These are phyloP conservation scores for Phylloporus rhodoxanthus DNA, from an alignment of 768 basidiomycete genomes.

Conservation along the genomic window DNA sequence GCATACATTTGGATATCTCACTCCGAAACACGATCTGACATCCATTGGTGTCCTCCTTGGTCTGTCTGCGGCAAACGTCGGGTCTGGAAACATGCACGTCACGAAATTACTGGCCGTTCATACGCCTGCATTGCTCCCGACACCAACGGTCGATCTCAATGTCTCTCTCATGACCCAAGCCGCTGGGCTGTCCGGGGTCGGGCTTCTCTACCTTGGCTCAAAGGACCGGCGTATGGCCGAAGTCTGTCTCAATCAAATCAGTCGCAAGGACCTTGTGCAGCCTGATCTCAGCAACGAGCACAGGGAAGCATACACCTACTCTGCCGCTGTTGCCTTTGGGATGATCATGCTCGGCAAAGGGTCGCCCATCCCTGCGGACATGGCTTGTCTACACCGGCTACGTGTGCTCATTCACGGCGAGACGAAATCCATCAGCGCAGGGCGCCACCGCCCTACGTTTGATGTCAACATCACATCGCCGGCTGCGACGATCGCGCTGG, in stretches of 20 bases:
- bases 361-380: slow-evolving; percentile 68
- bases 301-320: slow-evolving; percentile 86
- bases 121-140: slow-evolving; percentile 86
- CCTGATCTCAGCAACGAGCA: slow-evolving; percentile 84
- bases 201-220: slow-evolving; percentile 84
- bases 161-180: slow-evolving; percentile 87
- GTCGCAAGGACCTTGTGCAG: slow-evolving; percentile 67
- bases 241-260: slow-evolving; percentile 80
- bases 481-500: slow-evolving; percentile 84
- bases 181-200: slow-evolving; percentile 81
- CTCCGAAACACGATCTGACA: slow-evolving; percentile 93
- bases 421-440: slow-evolving; percentile 35
- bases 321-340: slow-evolving; percentile 86
- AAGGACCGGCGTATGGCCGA: slow-evolving; percentile 90
- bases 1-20: slow-evolving; percentile 94
- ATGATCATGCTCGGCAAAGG: slow-evolving; percentile 96
- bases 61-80: slow-evolving; percentile 85
- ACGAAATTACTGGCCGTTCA: slow-evolving; percentile 90
- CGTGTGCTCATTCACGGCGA: slow-evolving; percentile 76
- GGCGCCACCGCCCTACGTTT: slow-evolving; percentile 45
- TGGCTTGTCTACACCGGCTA: slow-evolving; percentile 60
- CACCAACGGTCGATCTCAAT: slow-evolving; percentile 82
- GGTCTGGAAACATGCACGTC: slow-evolving; percentile 78
- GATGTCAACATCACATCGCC: slow-evolving; percentile 90
- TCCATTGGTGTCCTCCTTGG: slow-evolving; percentile 91